Conservation (phyloP, 306 rosid genomes). For the Begonia fuchsioides region DNA sequence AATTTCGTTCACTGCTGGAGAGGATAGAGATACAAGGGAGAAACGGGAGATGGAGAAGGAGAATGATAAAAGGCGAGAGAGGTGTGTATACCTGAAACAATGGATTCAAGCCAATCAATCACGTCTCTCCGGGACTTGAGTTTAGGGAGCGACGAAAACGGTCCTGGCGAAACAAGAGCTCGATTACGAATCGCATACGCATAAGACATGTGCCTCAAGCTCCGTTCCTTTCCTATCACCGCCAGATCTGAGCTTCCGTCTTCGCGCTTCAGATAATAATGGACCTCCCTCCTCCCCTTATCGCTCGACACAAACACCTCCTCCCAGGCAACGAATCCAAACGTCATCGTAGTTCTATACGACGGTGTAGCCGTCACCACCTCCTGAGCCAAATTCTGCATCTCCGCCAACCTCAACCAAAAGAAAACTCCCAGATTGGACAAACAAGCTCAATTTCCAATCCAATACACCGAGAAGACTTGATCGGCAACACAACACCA, state of each 20-base stretch:
- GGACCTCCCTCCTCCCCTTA: constrained; percentile 64
- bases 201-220: constrained; percentile 55
- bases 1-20: not conserved
- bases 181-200: constrained; percentile 26
- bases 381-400: constrained; percentile 27
- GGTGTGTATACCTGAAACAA: constrained; percentile 39
- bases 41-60: not conserved
- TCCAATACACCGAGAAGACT: not conserved
- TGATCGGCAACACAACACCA: not conserved
- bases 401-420: not conserved
- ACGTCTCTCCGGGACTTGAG: constrained; percentile 73
- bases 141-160: constrained; percentile 18
- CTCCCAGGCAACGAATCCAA: constrained; percentile 46
- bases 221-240: constrained; percentile 63
- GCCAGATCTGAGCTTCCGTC: constrained; percentile 69
- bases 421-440: not conserved
- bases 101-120: constrained; percentile 54
- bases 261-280: constrained; percentile 35
- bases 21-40: not conserved
- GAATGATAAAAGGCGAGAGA: not conserved
- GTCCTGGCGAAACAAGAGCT: constrained; percentile 8
- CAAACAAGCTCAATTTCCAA: not conserved
- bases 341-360: constrained; percentile 18
- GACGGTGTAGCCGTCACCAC: constrained; percentile 7
- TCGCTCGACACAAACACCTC: constrained; percentile 42